phyloP scores from a whole-genome alignment of 441 rosid genomes.

The Croton setiger region DNA sequence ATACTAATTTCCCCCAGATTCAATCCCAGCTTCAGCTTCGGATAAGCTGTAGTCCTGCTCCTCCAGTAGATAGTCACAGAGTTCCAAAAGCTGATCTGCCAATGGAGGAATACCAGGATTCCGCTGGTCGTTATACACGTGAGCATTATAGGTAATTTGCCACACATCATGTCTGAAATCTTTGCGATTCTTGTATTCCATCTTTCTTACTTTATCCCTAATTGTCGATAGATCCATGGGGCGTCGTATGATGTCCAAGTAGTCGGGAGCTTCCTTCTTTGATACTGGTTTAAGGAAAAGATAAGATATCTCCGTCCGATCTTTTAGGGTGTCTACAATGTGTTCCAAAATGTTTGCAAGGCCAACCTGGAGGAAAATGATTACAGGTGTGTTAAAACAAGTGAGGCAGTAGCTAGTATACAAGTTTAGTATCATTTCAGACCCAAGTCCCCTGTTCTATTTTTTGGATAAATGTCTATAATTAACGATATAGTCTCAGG shows the following conservation, averaged over 20 bases:
- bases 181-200: constrained; percentile 71
- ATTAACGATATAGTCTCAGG: not conserved
- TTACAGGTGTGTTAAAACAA: not conserved
- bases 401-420: not conserved
- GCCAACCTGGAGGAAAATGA: constrained; percentile 58
- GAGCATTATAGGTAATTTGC: constrained; percentile 85
- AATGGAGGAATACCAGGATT: constrained; percentile 95
- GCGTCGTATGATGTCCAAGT: constrained; percentile 46
- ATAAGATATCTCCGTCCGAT: constrained; percentile 59
- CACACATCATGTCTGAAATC: constrained; percentile 88
- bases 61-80: constrained; percentile 74
- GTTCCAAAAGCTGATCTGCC: constrained; percentile 93
- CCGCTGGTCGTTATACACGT: constrained; percentile 71
- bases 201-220: constrained; percentile 77
- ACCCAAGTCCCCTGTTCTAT: not conserved
- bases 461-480: not conserved
- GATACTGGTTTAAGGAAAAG: constrained; percentile 90
- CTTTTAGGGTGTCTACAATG: constrained; percentile 70
- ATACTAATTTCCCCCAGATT: constrained; percentile 7
- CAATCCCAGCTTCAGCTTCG: constrained; percentile 79
- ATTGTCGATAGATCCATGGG: constrained; percentile 97
- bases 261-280: constrained; percentile 96
- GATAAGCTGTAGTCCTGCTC: constrained; percentile 38
- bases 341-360: constrained; percentile 76
- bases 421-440: not conserved